Evolutionary conservation across 1,139 yeast genomes (phyloP).

Genomic region (Kodamaea sp.): DNA sequence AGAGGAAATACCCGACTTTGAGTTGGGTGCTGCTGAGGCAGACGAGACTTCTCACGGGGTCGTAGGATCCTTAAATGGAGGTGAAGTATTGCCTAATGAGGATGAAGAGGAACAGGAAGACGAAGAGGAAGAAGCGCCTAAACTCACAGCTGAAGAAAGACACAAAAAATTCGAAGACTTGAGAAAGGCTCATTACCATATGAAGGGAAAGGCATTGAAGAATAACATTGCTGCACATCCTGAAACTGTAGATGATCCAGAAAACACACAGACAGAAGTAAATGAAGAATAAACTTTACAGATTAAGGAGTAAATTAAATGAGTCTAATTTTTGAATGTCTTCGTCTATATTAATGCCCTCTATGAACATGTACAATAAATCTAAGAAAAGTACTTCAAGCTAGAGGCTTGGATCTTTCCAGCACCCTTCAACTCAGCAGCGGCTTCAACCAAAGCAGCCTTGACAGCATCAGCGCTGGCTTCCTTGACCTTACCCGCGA

Average conservation of each 20-base stretch:
- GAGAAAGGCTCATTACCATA: constrained; percentile 76
- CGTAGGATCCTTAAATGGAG: constrained; percentile 39
- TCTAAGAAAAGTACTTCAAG: constrained; percentile 36
- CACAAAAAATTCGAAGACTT: constrained; percentile 71
- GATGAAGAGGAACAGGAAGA: constrained; percentile 39
- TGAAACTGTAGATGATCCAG: neutral
- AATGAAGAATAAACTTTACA: too few species aligned
- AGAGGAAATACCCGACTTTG: constrained; percentile 45
- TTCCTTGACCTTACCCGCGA: constrained; percentile 62
- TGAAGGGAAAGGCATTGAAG: constrained; percentile 60
- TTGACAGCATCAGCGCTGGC: constrained; percentile 55
- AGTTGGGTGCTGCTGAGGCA: constrained; percentile 43
- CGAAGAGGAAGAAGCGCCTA: constrained; percentile 14
- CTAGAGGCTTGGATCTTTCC: constrained; percentile 33
- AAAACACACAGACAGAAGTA: too few species aligned
- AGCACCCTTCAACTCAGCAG: constrained; percentile 39
- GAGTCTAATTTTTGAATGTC: neutral
- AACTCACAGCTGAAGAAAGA: constrained; percentile 54
- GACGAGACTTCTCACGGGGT: constrained; percentile 25
- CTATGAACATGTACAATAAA: neutral
- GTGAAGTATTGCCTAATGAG: constrained; percentile 32
- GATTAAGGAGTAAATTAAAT: neutral
- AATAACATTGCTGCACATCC: constrained; percentile 25
- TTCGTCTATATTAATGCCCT: neutral
- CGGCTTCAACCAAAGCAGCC: constrained; percentile 50